phyloP scores from a whole-genome alignment of 352 stramenopile genomes.

The Pythium folliculosum region DNA sequence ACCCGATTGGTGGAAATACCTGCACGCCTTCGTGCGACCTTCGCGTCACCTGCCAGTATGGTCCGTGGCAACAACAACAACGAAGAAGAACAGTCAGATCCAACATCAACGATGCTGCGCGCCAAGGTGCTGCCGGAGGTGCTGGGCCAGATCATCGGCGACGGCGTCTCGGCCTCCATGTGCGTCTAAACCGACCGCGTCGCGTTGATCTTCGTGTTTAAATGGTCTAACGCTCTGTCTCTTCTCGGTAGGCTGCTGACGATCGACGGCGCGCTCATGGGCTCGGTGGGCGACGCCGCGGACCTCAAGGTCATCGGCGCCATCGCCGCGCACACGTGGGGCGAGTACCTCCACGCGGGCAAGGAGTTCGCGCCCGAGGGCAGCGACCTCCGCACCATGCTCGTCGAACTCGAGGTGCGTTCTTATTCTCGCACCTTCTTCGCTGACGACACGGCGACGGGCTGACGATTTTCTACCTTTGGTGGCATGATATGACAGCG shows the following conservation, averaged over 20 bases:
- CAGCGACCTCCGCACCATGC: constrained; percentile 54
- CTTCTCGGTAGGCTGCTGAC: constrained; percentile 65
- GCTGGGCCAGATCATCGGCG: constrained; percentile 76
- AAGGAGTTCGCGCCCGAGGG: constrained; percentile 64
- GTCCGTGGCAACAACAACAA: not conserved
- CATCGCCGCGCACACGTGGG: constrained; percentile 84
- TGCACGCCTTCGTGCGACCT: constrained; percentile 19
- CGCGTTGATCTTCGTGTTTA: not conserved
- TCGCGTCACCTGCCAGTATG: constrained; percentile 8
- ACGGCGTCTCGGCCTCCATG: constrained; percentile 74
- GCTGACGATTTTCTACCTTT: not conserved
- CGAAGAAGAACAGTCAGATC: not conserved
- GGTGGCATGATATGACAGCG: constrained; percentile 28
- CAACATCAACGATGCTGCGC: constrained; percentile 64
- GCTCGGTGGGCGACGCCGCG: constrained; percentile 62
- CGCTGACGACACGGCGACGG: not conserved
- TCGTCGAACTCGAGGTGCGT: constrained; percentile 73
- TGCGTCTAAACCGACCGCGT: constrained; percentile 31
- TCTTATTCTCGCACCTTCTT: too few species aligned
- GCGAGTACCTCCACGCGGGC: constrained; percentile 74
- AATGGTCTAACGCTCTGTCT: not conserved
- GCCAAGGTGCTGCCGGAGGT: constrained; percentile 80
- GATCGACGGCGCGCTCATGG: constrained; percentile 81
- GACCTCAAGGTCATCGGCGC: constrained; percentile 87
- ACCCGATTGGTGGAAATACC: not conserved